Conservation (phyloP, 2,329 filamentous ascomycete species). For the Aspergillus ibericus region DNA sequence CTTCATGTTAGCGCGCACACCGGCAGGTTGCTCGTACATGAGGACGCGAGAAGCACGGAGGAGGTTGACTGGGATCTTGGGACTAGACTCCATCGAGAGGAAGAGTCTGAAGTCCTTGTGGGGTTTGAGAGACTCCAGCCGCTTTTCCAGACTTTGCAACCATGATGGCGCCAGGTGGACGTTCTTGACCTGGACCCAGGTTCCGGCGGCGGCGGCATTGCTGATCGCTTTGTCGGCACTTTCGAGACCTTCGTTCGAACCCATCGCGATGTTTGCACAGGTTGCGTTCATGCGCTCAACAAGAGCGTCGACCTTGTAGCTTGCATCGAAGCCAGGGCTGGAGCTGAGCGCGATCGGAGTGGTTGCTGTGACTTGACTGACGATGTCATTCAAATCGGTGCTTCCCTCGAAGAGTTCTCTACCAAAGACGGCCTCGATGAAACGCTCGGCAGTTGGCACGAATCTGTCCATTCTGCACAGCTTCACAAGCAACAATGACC, state of each 20-base stretch:
- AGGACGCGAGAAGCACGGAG: slow-evolving; percentile 89
- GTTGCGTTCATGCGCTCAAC: slow-evolving; percentile 79
- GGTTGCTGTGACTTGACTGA: slow-evolving; percentile 77
- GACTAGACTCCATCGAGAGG: slow-evolving; percentile 95
- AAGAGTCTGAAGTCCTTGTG: slow-evolving; percentile 92
- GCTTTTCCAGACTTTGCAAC: slow-evolving; percentile 96
- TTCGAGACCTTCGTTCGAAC: slow-evolving; percentile 88
- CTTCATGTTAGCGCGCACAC: slow-evolving; percentile 97
- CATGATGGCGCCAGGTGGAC: slow-evolving; percentile 94
- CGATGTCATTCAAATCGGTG: slow-evolving; percentile 82
- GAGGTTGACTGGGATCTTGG: slow-evolving; percentile 94
- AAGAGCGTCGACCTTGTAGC: slow-evolving; percentile 96
- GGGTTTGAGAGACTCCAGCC: slow-evolving; percentile 91
- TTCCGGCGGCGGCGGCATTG: slow-evolving; percentile 85
- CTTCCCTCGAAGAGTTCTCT: slow-evolving; percentile 76
- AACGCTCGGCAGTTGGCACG: slow-evolving; percentile 87
- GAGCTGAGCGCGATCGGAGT: slow-evolving; percentile 90
- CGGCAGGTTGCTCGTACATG: slow-evolving; percentile 97
- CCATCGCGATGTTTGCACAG: slow-evolving; percentile 98
- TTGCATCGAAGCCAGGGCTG: slow-evolving; percentile 94
- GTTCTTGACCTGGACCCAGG: slow-evolving; percentile 98
- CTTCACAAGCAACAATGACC: slow-evolving; percentile 87
- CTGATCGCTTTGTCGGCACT: slow-evolving; percentile 94
- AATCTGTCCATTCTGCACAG: slow-evolving; percentile 94
- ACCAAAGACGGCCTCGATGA: slow-evolving; percentile 83